Evolutionary conservation across 805 yeast genomes (phyloP).

Genomic region (Nakazawaea anatomiae): DNA sequence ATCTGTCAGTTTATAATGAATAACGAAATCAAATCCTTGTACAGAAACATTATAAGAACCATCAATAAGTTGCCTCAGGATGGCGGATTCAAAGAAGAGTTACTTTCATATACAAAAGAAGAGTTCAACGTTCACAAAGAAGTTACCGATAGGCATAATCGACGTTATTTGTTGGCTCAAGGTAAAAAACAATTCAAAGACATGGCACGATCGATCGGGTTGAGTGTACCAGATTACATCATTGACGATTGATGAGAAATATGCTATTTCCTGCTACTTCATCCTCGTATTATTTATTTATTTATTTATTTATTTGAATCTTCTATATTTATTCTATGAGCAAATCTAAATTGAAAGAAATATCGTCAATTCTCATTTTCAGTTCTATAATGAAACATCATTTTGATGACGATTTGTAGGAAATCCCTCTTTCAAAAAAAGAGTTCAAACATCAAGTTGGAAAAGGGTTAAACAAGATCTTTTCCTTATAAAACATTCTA

Average conservation of each 20-base stretch:
- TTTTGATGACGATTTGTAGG: too few species aligned
- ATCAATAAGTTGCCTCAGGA: slow-evolving; percentile 21
- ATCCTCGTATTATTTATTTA: not conserved
- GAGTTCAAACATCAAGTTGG: too few species aligned
- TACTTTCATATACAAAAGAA: slow-evolving; percentile 21
- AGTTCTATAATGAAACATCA: too few species aligned
- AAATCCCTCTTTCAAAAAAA: too few species aligned
- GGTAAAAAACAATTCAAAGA: slow-evolving; percentile 28
- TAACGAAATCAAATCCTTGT: slow-evolving; percentile 22
- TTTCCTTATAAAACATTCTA: too few species aligned
- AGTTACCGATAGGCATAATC: slow-evolving; percentile 20
- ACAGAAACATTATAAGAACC: slow-evolving; percentile 25
- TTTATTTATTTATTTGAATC: not conserved
- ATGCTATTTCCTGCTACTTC: not conserved
- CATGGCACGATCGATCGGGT: slow-evolving; percentile 7
- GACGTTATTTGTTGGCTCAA: slow-evolving; percentile 23
- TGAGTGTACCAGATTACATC: not conserved
- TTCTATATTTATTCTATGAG: too few species aligned
- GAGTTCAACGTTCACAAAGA: slow-evolving; percentile 22
- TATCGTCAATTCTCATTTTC: too few species aligned
- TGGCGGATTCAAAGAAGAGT: slow-evolving; percentile 15
- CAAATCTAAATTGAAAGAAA: too few species aligned
- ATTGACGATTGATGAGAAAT: not conserved
- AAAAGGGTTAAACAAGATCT: too few species aligned
- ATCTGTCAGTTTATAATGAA: slow-evolving; percentile 21